Evolutionary conservation across 306 rosid genomes (phyloP), one percentile per base, ranked within the genome.

Genomic region (Acmispon strigosus): DNA sequence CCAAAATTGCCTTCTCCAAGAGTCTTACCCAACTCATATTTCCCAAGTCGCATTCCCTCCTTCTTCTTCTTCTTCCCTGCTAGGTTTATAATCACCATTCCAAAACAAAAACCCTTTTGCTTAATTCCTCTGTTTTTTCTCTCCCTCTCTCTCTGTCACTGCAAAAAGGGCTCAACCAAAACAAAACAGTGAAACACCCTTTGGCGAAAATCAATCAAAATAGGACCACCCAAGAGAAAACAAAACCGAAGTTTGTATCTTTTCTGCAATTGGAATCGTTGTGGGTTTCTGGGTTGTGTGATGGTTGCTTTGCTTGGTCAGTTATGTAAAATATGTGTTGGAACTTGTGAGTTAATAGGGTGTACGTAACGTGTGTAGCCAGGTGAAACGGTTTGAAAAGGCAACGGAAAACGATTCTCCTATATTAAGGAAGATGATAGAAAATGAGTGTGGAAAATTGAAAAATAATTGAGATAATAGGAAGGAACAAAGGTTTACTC

Each of bases 1-100:
- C 92, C 98, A 45, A 92, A 92, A 75, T 86, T 89, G 6, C 98
- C 98, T 57, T 86, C 88, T 0, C 98, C 96, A 0, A 92, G 85
- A 10, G 85, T 89, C 66, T 49, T 82, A 5, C 89, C 90, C 39
- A 92, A 56, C 42, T 83, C 88, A 66, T 92, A 89, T 69, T 92
- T 92, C 37, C 96, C 96, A 13, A 87, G 80, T 77, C 66, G 82
- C 82, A 75, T 78, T 85, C 76, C 84, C 69, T 74, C 44, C 44
- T 76, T 54, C 10, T 29, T 37, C 22, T 42, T 39, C 15, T 22
- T 51, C 49, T 44, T 57, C 11, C 73, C 69, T 8, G 58, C 80
- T 15, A 55, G 59, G 16, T 47, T 72, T n/a, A 20, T 1, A 2
- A 29, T 69, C 79, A 61, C 89, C 87, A 84, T 84, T 52, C 53